Evolutionary conservation across 164 flowering plant species (phyloP), one percentile per base, ranked within the genome.

Genomic region (Taxillus chinensis): DNA sequence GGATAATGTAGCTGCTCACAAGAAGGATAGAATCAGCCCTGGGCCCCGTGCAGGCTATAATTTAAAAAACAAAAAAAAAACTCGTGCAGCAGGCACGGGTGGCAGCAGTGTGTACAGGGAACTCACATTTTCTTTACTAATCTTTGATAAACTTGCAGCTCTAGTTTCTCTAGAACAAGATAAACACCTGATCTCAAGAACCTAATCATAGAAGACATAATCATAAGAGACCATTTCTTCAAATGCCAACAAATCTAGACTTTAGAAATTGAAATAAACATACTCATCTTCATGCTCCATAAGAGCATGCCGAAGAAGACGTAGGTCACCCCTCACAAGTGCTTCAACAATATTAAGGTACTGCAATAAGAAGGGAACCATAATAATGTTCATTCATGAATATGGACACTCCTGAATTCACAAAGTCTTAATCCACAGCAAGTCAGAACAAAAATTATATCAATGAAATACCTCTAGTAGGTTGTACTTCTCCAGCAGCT

Each of bases 81-180:
- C 3, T 45, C 16, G 16, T 52, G 1, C 55, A 52, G 7, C 27
- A 27, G 27, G 27, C 27, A 27, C 27, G 27, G 27, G 2, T 27
- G 27, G 27, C 27, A 27, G 27, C 4, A 4, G 16, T 14, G 1
- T 27, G 16, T 41, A 4, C 42, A 6, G 60, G 53, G 50, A 56
- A 64, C 88, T 78, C 76, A 91, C 97, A 95, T 95, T 73, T 87
- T 95, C 81, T 95, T 95, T n/a, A 91, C 61, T 65, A 95, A 56
- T 77, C 97, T 75, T 70, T 86, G 97, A 74, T 91, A 95, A 60
- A 95, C 97, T 83, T 91, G 99, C 61, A 95, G 93, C 73, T 95
- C 99, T 41, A 91, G 75, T 86, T 89, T 91, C 79, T 95, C 99
- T 15, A 95, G 78, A 66, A 91, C 99, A 71, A 95, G 97, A 76